Evolutionary conservation across 2,329 filamentous ascomycete species (phyloP).

Genomic region (Penicillium sclerotigenum): DNA sequence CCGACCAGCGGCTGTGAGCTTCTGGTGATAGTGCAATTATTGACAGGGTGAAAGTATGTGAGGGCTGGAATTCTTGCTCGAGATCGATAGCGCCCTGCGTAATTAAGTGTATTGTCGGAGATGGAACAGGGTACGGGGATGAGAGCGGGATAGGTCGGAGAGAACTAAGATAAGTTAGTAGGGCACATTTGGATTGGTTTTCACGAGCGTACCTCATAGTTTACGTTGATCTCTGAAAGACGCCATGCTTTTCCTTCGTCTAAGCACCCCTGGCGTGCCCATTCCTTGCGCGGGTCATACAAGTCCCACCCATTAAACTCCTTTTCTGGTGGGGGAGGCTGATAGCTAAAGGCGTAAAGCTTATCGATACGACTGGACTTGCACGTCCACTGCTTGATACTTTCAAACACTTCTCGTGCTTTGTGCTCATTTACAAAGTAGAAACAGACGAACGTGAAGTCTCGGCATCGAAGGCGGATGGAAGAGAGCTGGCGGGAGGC

Average conservation of each 20-base stretch:
- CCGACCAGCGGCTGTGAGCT: slow-evolving; percentile 91
- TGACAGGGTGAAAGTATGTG: slow-evolving; percentile 92
- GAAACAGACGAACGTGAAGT: slow-evolving; percentile 92
- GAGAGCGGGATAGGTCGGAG: slow-evolving; percentile 83
- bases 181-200: slow-evolving; percentile 12
- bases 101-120: slow-evolving; percentile 95
- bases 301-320: slow-evolving; percentile 75
- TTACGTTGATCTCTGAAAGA: slow-evolving; percentile 81
- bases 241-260: slow-evolving; percentile 82
- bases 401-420: slow-evolving; percentile 83
- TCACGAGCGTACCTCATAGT: slow-evolving; percentile 60
- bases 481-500: slow-evolving; percentile 70
- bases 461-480: slow-evolving; percentile 82
- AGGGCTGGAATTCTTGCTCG: slow-evolving; percentile 82
- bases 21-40: slow-evolving; percentile 93
- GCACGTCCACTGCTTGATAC: slow-evolving; percentile 75
- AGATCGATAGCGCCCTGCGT: slow-evolving; percentile 85
- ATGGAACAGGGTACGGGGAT: slow-evolving; percentile 83
- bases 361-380: slow-evolving; percentile 79
- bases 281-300: slow-evolving; percentile 84
- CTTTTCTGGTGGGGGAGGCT: slow-evolving; percentile 69
- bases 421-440: slow-evolving; percentile 72
- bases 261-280: slow-evolving; percentile 80
- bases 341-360: slow-evolving; percentile 85
- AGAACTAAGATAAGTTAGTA: slow-evolving; percentile 56